A percentile compares a stretch with the other conserved stretches of the same genome.
These are phyloP conservation scores for Hypoxylon lenormandii DNA, from an alignment of 495 filamentous ascomycete species.

Conservation along the genomic window DNA sequence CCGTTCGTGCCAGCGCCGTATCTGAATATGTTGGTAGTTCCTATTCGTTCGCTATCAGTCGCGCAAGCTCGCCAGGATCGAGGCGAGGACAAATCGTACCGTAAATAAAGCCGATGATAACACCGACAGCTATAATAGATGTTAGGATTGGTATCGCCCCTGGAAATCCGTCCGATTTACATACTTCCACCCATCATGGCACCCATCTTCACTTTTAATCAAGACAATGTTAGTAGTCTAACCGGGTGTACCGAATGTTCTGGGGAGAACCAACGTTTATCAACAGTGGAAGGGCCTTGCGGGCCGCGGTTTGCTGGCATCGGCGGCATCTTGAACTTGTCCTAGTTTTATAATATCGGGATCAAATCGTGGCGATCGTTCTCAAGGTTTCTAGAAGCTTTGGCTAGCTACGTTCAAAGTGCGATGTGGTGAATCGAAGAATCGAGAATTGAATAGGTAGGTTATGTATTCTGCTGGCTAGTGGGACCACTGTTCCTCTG, in stretches of 20 bases:
- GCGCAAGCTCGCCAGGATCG: background rate
- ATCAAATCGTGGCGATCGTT: background rate
- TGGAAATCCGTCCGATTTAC: slow-evolving; percentile 49
- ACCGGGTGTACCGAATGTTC: slow-evolving; percentile 38
- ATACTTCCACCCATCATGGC: slow-evolving; percentile 96
- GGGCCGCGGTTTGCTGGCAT: slow-evolving; percentile 57
- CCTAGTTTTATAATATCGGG: slow-evolving; percentile 1
- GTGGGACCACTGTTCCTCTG: slow-evolving; percentile 15
- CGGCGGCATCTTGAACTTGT: slow-evolving; percentile 59
- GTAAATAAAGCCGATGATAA: slow-evolving; percentile 97
- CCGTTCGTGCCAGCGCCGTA: slow-evolving; percentile 94
- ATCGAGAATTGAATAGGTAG: background rate
- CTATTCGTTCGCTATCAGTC: slow-evolving; percentile 61
- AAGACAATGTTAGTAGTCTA: slow-evolving; percentile 48
- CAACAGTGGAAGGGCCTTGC: slow-evolving; percentile 81
- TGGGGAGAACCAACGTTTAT: slow-evolving; percentile 79
- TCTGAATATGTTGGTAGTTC: slow-evolving; percentile 91
- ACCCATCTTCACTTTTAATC: slow-evolving; percentile 87
- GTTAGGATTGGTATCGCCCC: slow-evolving; percentile 1
- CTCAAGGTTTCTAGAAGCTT: background rate
- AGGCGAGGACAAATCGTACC: slow-evolving; percentile 64
- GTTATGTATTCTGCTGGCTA: background rate
- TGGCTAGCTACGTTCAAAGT: background rate
- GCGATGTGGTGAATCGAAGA: background rate
- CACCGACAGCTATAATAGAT: slow-evolving; percentile 81